A percentile compares a stretch with the other conserved stretches of the same genome.
These are phyloP conservation scores for Debaryomyces sp. DNA, from an alignment of 1,139 yeast species.

Conservation along the genomic window DNA sequence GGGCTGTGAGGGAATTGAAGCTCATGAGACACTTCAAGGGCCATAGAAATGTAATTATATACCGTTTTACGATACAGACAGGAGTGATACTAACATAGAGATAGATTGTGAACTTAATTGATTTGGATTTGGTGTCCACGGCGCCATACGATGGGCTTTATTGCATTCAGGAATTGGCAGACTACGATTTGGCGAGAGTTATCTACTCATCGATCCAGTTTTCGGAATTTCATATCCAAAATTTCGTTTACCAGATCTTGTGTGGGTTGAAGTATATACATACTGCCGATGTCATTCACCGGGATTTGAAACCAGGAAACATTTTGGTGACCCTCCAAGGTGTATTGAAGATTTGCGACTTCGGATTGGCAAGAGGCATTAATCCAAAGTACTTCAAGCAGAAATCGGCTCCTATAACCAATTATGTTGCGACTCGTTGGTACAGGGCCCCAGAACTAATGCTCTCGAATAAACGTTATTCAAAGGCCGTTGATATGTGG, in stretches of 20 bases:
- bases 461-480: conserved; percentile 56
- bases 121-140: conserved; percentile 66
- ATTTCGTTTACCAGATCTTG: conserved; percentile 73
- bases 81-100: conserved; percentile 7
- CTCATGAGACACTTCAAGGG: conserved; percentile 81
- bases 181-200: conserved; percentile 76
- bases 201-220: conserved; percentile 76
- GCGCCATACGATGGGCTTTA: conserved; percentile 83
- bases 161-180: conserved; percentile 78
- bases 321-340: conserved; percentile 76
- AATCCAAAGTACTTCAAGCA: conserved; percentile 44
- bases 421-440: conserved; percentile 95
- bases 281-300: conserved; percentile 81
- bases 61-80: not conserved
- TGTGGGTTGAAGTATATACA: conserved; percentile 85
- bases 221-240: conserved; percentile 81
- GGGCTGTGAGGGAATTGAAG: conserved; percentile 80
- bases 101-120: conserved; percentile 68
- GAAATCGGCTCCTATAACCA: conserved; percentile 56
- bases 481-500: conserved; percentile 75
- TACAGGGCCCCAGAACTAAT: conserved; percentile 92
- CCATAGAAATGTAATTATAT: conserved; percentile 60
- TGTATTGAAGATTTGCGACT: conserved; percentile 76
- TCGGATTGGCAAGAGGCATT: conserved; percentile 84
- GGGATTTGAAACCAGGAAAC: conserved; percentile 87